Evolutionary conservation across 176 grass and related monocot species (phyloP).

Genomic region (Oryza nivara): DNA sequence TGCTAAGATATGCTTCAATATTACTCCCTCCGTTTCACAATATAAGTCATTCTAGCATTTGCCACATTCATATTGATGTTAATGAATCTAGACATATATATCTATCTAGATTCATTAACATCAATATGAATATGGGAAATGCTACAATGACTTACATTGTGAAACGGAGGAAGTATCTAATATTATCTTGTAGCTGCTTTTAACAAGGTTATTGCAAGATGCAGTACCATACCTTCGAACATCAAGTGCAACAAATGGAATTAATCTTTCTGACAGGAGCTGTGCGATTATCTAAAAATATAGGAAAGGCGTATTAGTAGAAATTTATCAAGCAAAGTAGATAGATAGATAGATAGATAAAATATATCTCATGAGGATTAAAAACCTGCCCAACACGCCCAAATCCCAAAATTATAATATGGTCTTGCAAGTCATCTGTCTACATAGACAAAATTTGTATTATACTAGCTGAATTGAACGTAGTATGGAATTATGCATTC

Average conservation of each 20-base stretch:
- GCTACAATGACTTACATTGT: too few species aligned
- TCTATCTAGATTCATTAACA: too few species aligned
- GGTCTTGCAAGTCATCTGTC: slow-evolving; percentile 98
- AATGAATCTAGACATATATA: too few species aligned
- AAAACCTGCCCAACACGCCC: slow-evolving; percentile 96
- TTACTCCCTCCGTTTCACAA: too few species aligned
- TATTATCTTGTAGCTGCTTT: neutral
- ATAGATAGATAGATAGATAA: slow-evolving; percentile 5
- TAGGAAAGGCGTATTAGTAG: slow-evolving; percentile 21
- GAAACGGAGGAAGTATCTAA: too few species aligned
- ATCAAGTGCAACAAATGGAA: slow-evolving; percentile 98
- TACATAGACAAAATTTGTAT: slow-evolving; percentile 45
- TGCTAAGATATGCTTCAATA: slow-evolving; percentile 23
- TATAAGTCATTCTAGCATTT: too few species aligned
- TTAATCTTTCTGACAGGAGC: slow-evolving; percentile 93
- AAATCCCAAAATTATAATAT: slow-evolving; percentile 99
- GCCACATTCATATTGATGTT: too few species aligned
- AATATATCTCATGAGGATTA: slow-evolving; percentile 26
- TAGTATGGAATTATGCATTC: slow-evolving; percentile 18
- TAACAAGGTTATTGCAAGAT: slow-evolving; percentile 31
- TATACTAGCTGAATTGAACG: neutral
- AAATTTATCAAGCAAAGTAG: neutral
- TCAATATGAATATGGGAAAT: too few species aligned
- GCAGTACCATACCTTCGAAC: slow-evolving; percentile 72
- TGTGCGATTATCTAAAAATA: slow-evolving; percentile 88